Conservation (phyloP, 1,284 basidiomycete species). For the Termitomyces sp. region DNA sequence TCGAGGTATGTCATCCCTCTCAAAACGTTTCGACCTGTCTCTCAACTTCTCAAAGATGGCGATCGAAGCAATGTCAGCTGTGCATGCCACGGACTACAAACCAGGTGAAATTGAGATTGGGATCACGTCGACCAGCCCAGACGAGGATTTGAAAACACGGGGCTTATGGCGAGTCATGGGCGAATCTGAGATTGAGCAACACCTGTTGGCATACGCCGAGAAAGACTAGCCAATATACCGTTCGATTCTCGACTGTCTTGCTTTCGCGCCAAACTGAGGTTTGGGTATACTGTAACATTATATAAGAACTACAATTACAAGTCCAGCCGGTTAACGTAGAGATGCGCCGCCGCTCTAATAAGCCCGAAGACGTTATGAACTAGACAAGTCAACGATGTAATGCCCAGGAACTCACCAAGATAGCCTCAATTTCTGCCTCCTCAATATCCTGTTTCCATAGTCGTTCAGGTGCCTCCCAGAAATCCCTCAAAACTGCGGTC, state of each 20-base stretch:
- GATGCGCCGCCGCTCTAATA: conserved; percentile 72
- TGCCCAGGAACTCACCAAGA: conserved; percentile 56
- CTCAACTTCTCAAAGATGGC: conserved; percentile 60
- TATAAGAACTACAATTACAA: conserved; percentile 1
- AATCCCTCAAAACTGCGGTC: conserved; percentile 45
- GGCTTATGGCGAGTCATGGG: conserved; percentile 83
- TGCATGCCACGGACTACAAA: conserved; percentile 95
- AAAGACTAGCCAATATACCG: conserved; percentile 53
- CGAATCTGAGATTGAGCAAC: conserved; percentile 79
- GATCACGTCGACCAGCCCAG: conserved; percentile 68
- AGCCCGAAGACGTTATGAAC: conserved; percentile 1
- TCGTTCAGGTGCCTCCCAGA: conserved; percentile 75
- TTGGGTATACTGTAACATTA: conserved; percentile 3
- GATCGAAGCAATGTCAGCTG: conserved; percentile 89
- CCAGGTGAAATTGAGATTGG: conserved; percentile 84
- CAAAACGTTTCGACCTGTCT: background rate
- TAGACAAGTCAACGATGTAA: background rate
- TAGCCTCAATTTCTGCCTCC: conserved; percentile 73
- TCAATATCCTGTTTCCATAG: conserved; percentile 61
- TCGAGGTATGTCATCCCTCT: conserved; percentile 60
- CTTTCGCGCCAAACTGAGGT: background rate
- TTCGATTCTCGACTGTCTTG: background rate
- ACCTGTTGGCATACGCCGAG: conserved; percentile 88
- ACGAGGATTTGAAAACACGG: conserved; percentile 60
- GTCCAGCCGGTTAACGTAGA: conserved; percentile 30